Evolutionary conservation across 805 yeast genomes (phyloP).

Genomic region (Saccharomycopsis olivae): DNA sequence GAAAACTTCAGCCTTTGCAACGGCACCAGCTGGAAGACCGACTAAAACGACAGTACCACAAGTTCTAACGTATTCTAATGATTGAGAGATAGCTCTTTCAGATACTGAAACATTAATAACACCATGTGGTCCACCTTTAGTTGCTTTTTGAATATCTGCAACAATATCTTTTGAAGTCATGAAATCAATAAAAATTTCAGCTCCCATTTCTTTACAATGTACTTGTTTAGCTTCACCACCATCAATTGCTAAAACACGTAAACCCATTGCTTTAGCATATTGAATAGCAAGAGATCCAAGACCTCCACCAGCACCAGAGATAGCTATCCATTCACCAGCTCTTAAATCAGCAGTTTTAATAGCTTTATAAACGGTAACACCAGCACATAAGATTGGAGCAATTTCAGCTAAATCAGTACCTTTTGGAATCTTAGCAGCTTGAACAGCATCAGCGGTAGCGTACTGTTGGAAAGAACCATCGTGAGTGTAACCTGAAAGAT

Average conservation of each 20-base stretch:
- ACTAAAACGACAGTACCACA: slow-evolving; percentile 63
- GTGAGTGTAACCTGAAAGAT: slow-evolving; percentile 77
- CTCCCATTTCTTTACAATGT: slow-evolving; percentile 67
- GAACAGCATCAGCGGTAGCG: slow-evolving; percentile 80
- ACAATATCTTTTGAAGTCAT: slow-evolving; percentile 43
- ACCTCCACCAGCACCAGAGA: slow-evolving; percentile 77
- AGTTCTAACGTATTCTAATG: slow-evolving; percentile 50
- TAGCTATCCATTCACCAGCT: slow-evolving; percentile 69
- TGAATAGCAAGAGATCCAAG: slow-evolving; percentile 66
- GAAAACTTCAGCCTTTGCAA: slow-evolving; percentile 59
- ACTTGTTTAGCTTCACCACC: too few relatives aligned
- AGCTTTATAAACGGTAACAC: slow-evolving; percentile 87
- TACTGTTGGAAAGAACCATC: slow-evolving; percentile 91
- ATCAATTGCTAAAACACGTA: slow-evolving; percentile 60
- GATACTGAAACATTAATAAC: slow-evolving; percentile 69
- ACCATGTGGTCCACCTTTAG: slow-evolving; percentile 70
- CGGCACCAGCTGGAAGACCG: slow-evolving; percentile 75
- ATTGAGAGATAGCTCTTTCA: slow-evolving; percentile 52
- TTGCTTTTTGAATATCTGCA: slow-evolving; percentile 42
- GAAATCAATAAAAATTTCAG: slow-evolving; percentile 55
- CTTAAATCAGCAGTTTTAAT: slow-evolving; percentile 62
- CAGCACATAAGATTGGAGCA: slow-evolving; percentile 84
- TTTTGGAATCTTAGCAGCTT: slow-evolving; percentile 70
- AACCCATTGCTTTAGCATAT: slow-evolving; percentile 71
- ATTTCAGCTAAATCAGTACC: slow-evolving; percentile 65